These are phyloP conservation scores for Malus hybrid DNA, from an alignment of 331 rosid genomes.

Conservation along the genomic window DNA sequence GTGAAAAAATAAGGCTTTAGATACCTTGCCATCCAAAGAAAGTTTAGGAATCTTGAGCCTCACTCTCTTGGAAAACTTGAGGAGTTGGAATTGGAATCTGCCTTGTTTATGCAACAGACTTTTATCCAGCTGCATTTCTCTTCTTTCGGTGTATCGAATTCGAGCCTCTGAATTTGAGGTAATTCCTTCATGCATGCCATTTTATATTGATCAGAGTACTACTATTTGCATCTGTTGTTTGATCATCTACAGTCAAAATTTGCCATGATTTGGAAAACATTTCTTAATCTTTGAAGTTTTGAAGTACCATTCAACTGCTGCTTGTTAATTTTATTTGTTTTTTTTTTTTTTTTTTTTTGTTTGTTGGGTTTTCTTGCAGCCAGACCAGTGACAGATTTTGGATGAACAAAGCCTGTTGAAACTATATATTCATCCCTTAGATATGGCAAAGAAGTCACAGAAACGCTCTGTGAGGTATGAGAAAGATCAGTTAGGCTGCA, in stretches of 20 bases:
- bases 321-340: slow-evolving; percentile 4
- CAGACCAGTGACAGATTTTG: slow-evolving; percentile 15
- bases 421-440: neutral
- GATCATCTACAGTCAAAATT: neutral
- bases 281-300: neutral
- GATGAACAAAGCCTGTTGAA: slow-evolving; percentile 7
- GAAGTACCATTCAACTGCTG: neutral
- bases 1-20: slow-evolving; percentile 31
- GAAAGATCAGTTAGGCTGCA: slow-evolving; percentile 85
- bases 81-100: slow-evolving; percentile 31
- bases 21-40: slow-evolving; percentile 63
- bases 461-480: slow-evolving; percentile 52
- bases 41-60: slow-evolving; percentile 27
- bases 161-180: slow-evolving; percentile 29
- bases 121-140: slow-evolving; percentile 27
- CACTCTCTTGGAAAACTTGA: slow-evolving; percentile 29
- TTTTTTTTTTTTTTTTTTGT: slow-evolving; percentile 16
- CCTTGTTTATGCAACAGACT: slow-evolving; percentile 12
- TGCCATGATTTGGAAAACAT: neutral
- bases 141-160: slow-evolving; percentile 12
- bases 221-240: neutral
- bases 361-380: slow-evolving; percentile 18
- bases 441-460: slow-evolving; percentile 75
- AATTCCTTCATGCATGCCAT: slow-evolving; percentile 14
- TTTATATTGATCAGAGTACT: neutral